Evolutionary conservation across 108 stramenopile genomes (phyloP).

Genomic region (Cyclotella choctawhatcheeana): DNA sequence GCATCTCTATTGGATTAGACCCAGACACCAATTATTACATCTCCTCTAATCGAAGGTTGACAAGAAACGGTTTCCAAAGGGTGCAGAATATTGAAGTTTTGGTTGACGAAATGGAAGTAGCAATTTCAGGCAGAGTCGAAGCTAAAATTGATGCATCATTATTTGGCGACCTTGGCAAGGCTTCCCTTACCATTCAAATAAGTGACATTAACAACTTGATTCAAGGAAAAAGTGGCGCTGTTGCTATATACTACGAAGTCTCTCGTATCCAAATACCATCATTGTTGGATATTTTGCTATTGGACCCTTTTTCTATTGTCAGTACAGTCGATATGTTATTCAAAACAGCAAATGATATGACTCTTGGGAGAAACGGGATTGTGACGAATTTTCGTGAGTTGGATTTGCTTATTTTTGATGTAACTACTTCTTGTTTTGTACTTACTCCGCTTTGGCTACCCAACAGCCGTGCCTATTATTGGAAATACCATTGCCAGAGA

Average conservation of each 20-base stretch:
- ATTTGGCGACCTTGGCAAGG: not conserved
- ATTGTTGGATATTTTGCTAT: conserved; percentile 15
- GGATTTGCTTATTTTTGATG: too few relatives aligned
- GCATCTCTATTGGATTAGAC: conserved; percentile 29
- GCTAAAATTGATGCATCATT: conserved; percentile 3
- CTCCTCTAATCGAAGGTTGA: conserved; percentile 1
- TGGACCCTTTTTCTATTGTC: conserved; percentile 26
- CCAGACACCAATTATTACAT: conserved; percentile 43
- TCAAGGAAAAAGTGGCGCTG: too few relatives aligned
- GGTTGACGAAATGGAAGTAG: conserved; percentile 18
- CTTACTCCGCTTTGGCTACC: too few relatives aligned
- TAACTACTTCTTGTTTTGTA: too few relatives aligned
- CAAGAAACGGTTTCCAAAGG: conserved; percentile 6
- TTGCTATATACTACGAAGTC: too few relatives aligned
- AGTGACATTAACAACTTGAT: conserved; percentile 28
- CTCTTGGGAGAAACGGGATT: conserved; percentile 35
- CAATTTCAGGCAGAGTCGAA: conserved; percentile 10
- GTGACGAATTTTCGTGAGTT: conserved; percentile 35
- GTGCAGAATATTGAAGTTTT: conserved; percentile 16
- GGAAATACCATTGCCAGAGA: not conserved
- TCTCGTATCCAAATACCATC: not conserved
- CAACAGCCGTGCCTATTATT: conserved; percentile 17
- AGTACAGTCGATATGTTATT: conserved; percentile 36
- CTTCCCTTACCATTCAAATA: conserved; percentile 6
- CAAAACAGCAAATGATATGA: conserved; percentile 20